Evolutionary conservation across 192 early-diverging fungal genomes (phyloP), one percentile per base, ranked within the genome.

Genomic region (Coemansia sp.): DNA sequence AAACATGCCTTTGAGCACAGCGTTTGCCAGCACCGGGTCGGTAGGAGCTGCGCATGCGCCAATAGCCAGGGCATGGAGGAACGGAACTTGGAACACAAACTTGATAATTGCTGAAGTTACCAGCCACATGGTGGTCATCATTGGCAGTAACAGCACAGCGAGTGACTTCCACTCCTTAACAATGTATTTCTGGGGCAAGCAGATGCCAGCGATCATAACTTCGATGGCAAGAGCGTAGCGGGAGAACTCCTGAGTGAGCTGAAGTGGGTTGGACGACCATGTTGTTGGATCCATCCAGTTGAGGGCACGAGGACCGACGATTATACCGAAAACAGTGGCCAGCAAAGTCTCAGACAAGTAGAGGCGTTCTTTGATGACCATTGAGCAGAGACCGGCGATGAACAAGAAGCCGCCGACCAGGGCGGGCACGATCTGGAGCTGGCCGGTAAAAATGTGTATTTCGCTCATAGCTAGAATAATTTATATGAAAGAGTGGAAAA

Each of bases 1-100:
- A 82, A 96, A 98, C 26, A 87, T 81, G 21, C 96, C 96, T 70
- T 93, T 93, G 20, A 98, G 90, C 5, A 98, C 92, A 4, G 93
- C 91, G 82, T 94, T 96, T 44, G 94, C 91, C 53, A 98, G 76
- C 51, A 97, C 94, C 0, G 95, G 95, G 71, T 98, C 96, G 0
- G 96, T 98, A 2, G 96, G 94, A 10, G 94, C 89, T 15, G 91
- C 72, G 62, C 93, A 94, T 0, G 94, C 87, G 5, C 90, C 88
- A 31, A 97, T 86, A 23, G 89, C 82, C 56, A 97, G 72, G 1
- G 89, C 80, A 25, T 91, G 86, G 14, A 91, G 48, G 83, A 91
- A 80, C 19, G 79, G 15, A 10, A 80, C 4, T 1, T 62, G 10
- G 40, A 83, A 80, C 11, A 87, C 12, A n/a, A 79, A 75, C 76